These are phyloP conservation scores for Calonectria montana DNA, from an alignment of 2,329 filamentous ascomycete species.

Conservation along the genomic window DNA sequence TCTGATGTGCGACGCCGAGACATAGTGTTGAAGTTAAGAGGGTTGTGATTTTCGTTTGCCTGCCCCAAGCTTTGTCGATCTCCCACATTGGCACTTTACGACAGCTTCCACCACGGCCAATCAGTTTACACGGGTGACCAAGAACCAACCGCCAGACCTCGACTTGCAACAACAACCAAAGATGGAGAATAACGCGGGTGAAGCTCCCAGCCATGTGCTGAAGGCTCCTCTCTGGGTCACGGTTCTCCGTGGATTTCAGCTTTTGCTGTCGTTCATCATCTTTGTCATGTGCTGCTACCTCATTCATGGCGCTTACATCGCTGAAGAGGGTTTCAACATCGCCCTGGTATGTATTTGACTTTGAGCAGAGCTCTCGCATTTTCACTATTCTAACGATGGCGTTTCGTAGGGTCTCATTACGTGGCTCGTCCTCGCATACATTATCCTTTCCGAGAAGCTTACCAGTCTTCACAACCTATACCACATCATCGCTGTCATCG, in stretches of 20 bases:
- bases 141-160: background rate
- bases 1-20: background rate
- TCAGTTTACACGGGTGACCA: constrained; percentile 5
- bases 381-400: constrained; percentile 21
- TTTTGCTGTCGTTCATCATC: constrained; percentile 55
- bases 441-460: constrained; percentile 55
- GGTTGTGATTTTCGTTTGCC: background rate
- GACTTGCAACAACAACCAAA: background rate
- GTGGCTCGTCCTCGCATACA: constrained; percentile 57
- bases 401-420: constrained; percentile 55
- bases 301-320: constrained; percentile 45
- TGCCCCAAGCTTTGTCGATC: background rate
- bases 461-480: constrained; percentile 49
- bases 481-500: constrained; percentile 57
- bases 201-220: constrained; percentile 44
- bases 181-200: background rate
- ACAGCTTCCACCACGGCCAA: background rate
- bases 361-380: background rate
- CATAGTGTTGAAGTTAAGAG: background rate
- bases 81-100: background rate
- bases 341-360: constrained; percentile 32
- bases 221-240: constrained; percentile 57
- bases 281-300: constrained; percentile 56
- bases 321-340: constrained; percentile 32
- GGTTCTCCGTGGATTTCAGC: constrained; percentile 53